These are phyloP conservation scores for Leptodermis oblonga DNA, from an alignment of 257 asterid species.

Conservation along the genomic window DNA sequence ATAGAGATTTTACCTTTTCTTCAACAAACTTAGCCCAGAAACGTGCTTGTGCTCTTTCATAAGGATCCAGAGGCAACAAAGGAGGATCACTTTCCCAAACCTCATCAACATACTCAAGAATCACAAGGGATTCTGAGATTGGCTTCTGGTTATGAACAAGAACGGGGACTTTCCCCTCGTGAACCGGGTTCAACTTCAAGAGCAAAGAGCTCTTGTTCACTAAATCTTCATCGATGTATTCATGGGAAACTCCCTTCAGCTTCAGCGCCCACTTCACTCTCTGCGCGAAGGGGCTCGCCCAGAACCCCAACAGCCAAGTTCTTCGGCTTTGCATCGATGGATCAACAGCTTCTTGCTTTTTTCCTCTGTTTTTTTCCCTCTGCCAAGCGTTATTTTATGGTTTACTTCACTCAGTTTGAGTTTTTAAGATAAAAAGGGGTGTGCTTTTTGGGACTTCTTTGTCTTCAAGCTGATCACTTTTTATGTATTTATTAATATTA, in stretches of 20 bases:
- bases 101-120: conserved; percentile 43
- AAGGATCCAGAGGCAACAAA: conserved; percentile 26
- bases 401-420: no score
- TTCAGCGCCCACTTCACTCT: conserved; percentile 46
- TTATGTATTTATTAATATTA: no score
- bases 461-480: no score
- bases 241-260: conserved; percentile 36
- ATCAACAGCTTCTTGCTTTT: background rate
- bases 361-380: no score
- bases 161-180: conserved; percentile 34
- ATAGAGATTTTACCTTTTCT: background rate
- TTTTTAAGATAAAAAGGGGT: no score
- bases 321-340: background rate
- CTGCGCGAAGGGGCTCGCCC: conserved; percentile 38
- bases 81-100: conserved; percentile 27
- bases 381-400: no score
- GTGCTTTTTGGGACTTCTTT: no score
- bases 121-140: conserved; percentile 30
- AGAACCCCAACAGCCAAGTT: conserved; percentile 36
- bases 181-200: conserved; percentile 29
- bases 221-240: conserved; percentile 42
- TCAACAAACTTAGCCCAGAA: conserved; percentile 7
- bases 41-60: background rate
- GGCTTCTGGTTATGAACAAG: conserved; percentile 36
- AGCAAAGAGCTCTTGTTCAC: conserved; percentile 30